A percentile compares a stretch with the other conserved stretches of the same genome.
phyloP scores from a whole-genome alignment of 352 stramenopile genomes.

The Phytopythium aichiense region DNA sequence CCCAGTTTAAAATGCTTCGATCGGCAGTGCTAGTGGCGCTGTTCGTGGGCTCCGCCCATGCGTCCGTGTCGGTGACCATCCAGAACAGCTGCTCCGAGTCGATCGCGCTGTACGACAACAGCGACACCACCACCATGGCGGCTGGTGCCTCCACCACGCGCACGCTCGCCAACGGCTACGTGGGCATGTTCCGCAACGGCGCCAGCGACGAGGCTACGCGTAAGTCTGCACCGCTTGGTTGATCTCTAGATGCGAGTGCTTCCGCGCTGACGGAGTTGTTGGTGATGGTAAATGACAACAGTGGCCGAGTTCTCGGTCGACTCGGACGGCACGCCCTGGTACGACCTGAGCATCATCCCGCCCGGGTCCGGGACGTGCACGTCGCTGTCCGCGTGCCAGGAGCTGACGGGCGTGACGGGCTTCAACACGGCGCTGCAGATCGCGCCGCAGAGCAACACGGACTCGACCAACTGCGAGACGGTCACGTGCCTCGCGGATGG shows the following conservation, averaged over 20 bases:
- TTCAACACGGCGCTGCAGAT: slow-evolving; percentile 67
- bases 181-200: slow-evolving; percentile 61
- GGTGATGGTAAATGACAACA: slow-evolving; percentile 9
- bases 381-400: slow-evolving; percentile 40
- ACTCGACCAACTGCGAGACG: slow-evolving; percentile 31
- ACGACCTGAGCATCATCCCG: slow-evolving; percentile 57
- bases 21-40: background rate
- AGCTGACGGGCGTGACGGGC: slow-evolving; percentile 39
- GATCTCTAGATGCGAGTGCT: background rate
- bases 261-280: background rate
- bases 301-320: slow-evolving; percentile 48
- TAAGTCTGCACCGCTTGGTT: slow-evolving; percentile 9
- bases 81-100: slow-evolving; percentile 41
- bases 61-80: slow-evolving; percentile 12
- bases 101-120: slow-evolving; percentile 61
- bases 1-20: background rate
- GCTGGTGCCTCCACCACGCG: slow-evolving; percentile 33
- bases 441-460: slow-evolving; percentile 36
- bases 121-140: slow-evolving; percentile 26
- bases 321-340: slow-evolving; percentile 38
- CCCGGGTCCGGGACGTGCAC: slow-evolving; percentile 34
- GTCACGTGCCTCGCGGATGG: slow-evolving; percentile 47
- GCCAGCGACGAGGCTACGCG: slow-evolving; percentile 29
- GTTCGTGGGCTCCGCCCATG: background rate
- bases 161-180: slow-evolving; percentile 31